Base-by-base conservation (phyloP, 2,329 filamentous ascomycete genomes). In the Trichoderma asperellum region DNA sequence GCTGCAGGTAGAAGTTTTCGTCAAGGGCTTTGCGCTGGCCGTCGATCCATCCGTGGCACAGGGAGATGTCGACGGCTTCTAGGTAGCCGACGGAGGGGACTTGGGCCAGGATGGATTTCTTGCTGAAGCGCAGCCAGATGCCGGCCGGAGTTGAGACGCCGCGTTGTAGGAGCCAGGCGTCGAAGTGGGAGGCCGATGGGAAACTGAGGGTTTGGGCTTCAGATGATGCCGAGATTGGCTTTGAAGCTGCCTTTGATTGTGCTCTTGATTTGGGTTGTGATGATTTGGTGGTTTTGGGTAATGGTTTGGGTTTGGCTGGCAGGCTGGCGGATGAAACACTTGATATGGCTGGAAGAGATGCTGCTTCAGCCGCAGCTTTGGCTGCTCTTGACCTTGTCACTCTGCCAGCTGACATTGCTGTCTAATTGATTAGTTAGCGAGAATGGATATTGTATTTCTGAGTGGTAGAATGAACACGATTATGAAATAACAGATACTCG, bases 11-110 rank as follows among this genome's bases (percentile, higher is more conserved):
- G 72, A 81, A 83, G 3, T 77, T 73, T 0, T 80, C 80, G 71
- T 88, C 83, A 58, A 80, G 75, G 3, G 78, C 69, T 21, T 78
- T 79, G 2, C 81, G 81, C 73, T 87, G 86, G 0, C 87, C 86
- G 74, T 90, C 87, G 68, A 89, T 90, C 87, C 88, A 90, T 53
- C 88, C 88, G 73, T 85, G 86, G 75, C 87, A 89, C 7, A 90
- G 80, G 1, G 87, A 87, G 40, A 81, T 77, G 73, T 89, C 84
- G 21, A 89, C 81, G 0, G 87, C 87, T 74, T 88, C 78, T 70
- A 73, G 81, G 74, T 83, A 83, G 18, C 81, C 82, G 16, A 88
- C 76, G 0, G 84, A 84, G 0, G 79, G 71, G n/a, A 81, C 76
- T 4, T 76, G 74, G 1, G 81, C 81, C 24, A 68, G 11, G 65